Evolutionary conservation across 257 asterid species (phyloP).

Genomic region (Craterostigma plantagineum): DNA sequence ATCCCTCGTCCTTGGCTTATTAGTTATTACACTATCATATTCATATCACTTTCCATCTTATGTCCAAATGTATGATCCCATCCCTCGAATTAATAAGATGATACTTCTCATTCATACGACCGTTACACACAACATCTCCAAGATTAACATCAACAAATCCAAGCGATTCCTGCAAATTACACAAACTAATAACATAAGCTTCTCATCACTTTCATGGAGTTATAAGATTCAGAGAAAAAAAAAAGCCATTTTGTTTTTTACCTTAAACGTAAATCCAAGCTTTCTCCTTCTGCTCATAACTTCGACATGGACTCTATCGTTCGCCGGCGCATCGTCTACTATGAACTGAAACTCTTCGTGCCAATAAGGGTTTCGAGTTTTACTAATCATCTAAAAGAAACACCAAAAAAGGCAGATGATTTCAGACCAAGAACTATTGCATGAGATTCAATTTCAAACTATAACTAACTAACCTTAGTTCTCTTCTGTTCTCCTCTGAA

Average conservation of each 20-base stretch:
- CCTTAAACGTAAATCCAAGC: slow-evolving; percentile 39
- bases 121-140: slow-evolving; percentile 51
- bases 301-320: slow-evolving; percentile 39
- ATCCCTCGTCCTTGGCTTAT: no score
- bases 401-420: neutral
- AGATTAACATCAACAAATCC: slow-evolving; percentile 62
- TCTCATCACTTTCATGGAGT: no score
- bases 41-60: slow-evolving; percentile 61
- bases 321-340: slow-evolving; percentile 57
- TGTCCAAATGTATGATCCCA: slow-evolving; percentile 56
- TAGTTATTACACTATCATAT: slow-evolving; percentile 1
- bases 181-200: neutral
- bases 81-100: slow-evolving; percentile 56
- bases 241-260: no score
- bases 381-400: slow-evolving; percentile 32
- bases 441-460: no score
- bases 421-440: neutral
- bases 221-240: no score
- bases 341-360: slow-evolving; percentile 64
- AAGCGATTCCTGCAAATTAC: slow-evolving; percentile 33
- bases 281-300: slow-evolving; percentile 43
- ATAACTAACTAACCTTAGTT: slow-evolving; percentile 40
- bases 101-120: slow-evolving; percentile 51
- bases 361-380: slow-evolving; percentile 57
- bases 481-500: slow-evolving; percentile 47